Percentiles rank a stretch among this genome's conserved stretches.
phyloP scores from a whole-genome alignment of 108 stramenopile species.

The Cyclotella cryptica region DNA sequence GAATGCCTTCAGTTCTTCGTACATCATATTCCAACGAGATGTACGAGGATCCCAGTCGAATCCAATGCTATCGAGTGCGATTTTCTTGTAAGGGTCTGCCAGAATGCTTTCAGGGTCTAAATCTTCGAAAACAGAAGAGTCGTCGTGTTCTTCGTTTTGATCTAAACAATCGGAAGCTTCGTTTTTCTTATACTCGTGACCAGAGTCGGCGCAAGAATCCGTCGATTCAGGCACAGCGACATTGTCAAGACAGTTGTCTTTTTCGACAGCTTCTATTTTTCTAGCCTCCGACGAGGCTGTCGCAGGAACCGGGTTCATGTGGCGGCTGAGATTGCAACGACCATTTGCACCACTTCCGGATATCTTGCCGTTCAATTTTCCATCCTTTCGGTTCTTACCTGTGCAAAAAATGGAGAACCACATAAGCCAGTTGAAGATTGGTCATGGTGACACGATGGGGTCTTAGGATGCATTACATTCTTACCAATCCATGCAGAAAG shows the following conservation, averaged over 20 bases:
- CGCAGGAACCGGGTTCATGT: not conserved
- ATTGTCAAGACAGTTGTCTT: not conserved
- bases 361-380: constrained; percentile 21
- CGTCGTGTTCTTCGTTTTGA: constrained; percentile 4
- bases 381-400: constrained; percentile 31
- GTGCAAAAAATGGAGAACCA: too few relatives aligned
- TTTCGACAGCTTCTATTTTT: not conserved
- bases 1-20: constrained; percentile 28
- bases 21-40: constrained; percentile 58
- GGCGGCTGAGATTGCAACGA: not conserved
- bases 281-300: not conserved
- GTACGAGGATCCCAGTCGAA: constrained; percentile 57
- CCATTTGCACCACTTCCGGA: constrained; percentile 3
- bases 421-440: too few relatives aligned
- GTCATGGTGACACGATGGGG: not conserved
- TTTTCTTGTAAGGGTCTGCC: constrained; percentile 48
- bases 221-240: not conserved
- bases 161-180: not conserved
- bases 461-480: not conserved
- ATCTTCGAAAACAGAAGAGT: constrained; percentile 31
- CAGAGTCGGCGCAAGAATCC: not conserved
- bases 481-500: constrained; percentile 46
- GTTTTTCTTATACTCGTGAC: not conserved
- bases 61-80: constrained; percentile 46
- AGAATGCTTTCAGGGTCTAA: constrained; percentile 45